Evolutionary conservation across 768 basidiomycete genomes (phyloP).

Genomic region (Calocera viscosa): DNA sequence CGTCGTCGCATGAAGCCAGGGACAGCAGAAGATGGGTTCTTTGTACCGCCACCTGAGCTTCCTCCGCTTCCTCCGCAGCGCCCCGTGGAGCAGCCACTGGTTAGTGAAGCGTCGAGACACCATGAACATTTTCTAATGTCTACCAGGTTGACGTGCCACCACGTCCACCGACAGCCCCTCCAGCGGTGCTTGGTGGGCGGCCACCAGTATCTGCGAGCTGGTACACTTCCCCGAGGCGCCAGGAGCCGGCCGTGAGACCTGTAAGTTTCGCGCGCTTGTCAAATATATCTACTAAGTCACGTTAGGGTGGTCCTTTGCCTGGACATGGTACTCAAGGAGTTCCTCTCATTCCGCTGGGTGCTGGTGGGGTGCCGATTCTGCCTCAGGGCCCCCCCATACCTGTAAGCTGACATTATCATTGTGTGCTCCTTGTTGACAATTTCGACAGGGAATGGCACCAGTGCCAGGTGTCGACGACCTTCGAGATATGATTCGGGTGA

Average conservation of each 20-base stretch:
- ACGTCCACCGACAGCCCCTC: background rate
- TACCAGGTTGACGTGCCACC: background rate
- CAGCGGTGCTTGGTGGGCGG: background rate
- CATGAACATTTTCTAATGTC: background rate
- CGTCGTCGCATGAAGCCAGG: constrained; percentile 5
- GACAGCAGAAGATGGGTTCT: background rate
- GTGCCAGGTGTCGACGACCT: constrained; percentile 46
- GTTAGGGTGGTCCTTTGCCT: background rate
- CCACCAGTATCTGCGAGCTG: background rate
- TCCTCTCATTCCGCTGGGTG: background rate
- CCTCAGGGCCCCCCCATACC: background rate
- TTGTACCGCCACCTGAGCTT: background rate
- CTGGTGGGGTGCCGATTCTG: background rate
- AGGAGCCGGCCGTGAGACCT: background rate
- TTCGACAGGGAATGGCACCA: background rate
- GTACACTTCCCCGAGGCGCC: background rate
- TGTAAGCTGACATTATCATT: background rate
- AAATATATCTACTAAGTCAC: background rate
- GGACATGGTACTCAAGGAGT: background rate
- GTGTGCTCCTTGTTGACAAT: background rate
- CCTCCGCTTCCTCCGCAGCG: background rate
- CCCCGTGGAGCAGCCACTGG: background rate
- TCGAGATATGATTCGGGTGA: constrained; percentile 38
- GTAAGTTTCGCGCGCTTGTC: background rate
- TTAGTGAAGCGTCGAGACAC: background rate